Evolutionary conservation across 2,329 filamentous ascomycete genomes (phyloP).

Genomic region (Claviceps africana): DNA sequence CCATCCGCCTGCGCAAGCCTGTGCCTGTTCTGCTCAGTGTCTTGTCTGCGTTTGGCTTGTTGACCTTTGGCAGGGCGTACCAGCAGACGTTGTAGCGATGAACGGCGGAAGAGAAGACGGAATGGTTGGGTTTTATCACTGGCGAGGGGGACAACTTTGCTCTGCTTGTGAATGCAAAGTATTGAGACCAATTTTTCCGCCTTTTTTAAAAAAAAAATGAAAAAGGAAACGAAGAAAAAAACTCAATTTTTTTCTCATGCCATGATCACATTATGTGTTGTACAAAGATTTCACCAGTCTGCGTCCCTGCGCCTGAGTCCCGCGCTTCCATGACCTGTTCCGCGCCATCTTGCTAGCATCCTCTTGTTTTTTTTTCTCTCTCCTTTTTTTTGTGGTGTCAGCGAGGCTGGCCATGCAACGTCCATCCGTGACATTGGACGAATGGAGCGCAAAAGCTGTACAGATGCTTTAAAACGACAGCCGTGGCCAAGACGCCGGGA

Average conservation of each 20-base stretch:
- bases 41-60: slow-evolving; percentile 64
- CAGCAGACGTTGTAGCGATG: slow-evolving; percentile 25
- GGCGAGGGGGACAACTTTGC: neutral
- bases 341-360: neutral
- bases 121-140: neutral
- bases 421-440: neutral
- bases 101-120: slow-evolving; percentile 1
- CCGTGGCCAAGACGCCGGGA: neutral
- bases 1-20: slow-evolving; percentile 70
- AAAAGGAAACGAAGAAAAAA: neutral
- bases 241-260: neutral
- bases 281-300: neutral
- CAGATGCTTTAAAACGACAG: neutral
- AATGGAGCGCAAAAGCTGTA: neutral
- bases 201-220: too few relatives aligned
- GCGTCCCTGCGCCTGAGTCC: neutral
- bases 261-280: neutral
- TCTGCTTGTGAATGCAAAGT: neutral
- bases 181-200: neutral
- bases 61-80: slow-evolving; percentile 64
- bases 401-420: neutral
- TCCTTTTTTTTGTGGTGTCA: neutral
- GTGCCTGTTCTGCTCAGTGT: slow-evolving; percentile 69
- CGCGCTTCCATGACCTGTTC: neutral
- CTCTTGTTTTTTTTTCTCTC: neutral